Conservation (phyloP, 495 filamentous ascomycete species). For the Sporormia fimetaria region DNA sequence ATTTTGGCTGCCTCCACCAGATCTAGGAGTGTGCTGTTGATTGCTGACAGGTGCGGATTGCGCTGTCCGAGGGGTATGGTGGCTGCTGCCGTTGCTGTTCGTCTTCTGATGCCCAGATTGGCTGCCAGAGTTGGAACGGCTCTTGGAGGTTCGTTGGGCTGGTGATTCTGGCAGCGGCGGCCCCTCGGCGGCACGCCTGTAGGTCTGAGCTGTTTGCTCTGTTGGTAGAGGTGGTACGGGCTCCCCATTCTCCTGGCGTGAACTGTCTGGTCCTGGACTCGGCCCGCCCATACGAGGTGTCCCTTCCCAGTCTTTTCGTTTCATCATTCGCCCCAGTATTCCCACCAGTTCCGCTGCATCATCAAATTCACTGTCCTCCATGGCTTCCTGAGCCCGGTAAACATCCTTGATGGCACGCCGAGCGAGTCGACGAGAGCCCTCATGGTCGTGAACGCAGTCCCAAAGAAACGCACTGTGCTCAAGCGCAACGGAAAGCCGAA, state of each 20-base stretch:
- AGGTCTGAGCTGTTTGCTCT: constrained; percentile 3
- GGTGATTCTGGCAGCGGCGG: constrained; percentile 12
- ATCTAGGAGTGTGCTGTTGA: constrained; percentile 13
- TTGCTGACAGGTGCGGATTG: constrained; percentile 2
- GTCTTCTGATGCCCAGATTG: constrained; percentile 1
- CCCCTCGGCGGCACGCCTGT: constrained; percentile 11
- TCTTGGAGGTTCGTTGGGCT: constrained; percentile 1
- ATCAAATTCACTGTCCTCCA: constrained; percentile 66
- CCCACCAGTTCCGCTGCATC: constrained; percentile 41
- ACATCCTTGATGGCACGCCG: constrained; percentile 79
- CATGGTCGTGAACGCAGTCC: constrained; percentile 77
- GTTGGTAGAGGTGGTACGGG: not conserved
- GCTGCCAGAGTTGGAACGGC: constrained; percentile 12
- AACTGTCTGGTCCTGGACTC: too few relatives aligned
- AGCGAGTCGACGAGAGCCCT: constrained; percentile 61
- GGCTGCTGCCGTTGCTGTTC: not conserved
- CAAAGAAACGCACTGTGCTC: constrained; percentile 93
- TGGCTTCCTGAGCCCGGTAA: constrained; percentile 78
- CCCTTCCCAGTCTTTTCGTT: constrained; percentile 29
- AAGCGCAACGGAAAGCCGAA: constrained; percentile 81
- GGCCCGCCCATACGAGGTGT: constrained; percentile 22
- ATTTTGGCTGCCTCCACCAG: constrained; percentile 23
- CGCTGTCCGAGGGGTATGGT: not conserved
- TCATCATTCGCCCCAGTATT: constrained; percentile 37
- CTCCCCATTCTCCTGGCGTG: not conserved